These are phyloP conservation scores for Aphanomyces cochlioides DNA, from an alignment of 352 stramenopile species.

Conservation along the genomic window DNA sequence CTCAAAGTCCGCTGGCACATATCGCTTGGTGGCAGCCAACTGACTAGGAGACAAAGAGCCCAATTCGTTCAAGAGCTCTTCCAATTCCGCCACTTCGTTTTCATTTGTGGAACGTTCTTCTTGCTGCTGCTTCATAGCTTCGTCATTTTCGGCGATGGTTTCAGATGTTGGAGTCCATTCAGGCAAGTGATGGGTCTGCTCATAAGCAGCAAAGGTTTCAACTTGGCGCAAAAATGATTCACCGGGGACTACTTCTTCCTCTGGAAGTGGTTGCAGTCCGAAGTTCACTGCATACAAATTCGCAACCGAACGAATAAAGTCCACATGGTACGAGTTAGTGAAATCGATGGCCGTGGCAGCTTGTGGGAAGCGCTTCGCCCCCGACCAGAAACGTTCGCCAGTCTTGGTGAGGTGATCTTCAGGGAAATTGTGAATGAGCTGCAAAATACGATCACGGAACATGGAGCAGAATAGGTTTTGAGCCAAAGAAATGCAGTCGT, in stretches of 20 bases:
- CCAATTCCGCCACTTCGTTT: constrained; percentile 62
- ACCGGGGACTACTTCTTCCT: constrained; percentile 59
- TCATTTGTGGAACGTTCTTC: constrained; percentile 68
- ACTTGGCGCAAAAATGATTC: constrained; percentile 83
- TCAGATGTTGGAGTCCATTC: constrained; percentile 70
- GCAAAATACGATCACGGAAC: constrained; percentile 87
- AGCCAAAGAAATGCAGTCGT: constrained; percentile 64
- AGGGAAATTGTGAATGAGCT: constrained; percentile 81
- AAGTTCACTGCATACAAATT: constrained; percentile 81
- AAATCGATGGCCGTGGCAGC: constrained; percentile 58
- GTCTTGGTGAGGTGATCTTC: constrained; percentile 81
- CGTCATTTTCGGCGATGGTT: constrained; percentile 69
- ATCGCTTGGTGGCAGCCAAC: constrained; percentile 35
- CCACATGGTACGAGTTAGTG: constrained; percentile 58
- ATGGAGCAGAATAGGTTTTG: constrained; percentile 69
- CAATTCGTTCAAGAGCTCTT: constrained; percentile 63
- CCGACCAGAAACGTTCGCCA: constrained; percentile 81
- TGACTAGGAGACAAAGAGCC: constrained; percentile 52
- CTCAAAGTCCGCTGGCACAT: constrained; percentile 92
- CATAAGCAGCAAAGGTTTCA: constrained; percentile 58
- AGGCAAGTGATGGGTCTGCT: constrained; percentile 40
- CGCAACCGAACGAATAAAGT: constrained; percentile 73
- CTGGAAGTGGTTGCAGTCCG: constrained; percentile 62
- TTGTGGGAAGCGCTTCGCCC: constrained; percentile 79
- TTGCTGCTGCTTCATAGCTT: constrained; percentile 58